A percentile compares a stretch with the other conserved stretches of the same genome.
Conservation (phyloP, 2,329 filamentous ascomycete genomes). For the Penicillium sp. region DNA sequence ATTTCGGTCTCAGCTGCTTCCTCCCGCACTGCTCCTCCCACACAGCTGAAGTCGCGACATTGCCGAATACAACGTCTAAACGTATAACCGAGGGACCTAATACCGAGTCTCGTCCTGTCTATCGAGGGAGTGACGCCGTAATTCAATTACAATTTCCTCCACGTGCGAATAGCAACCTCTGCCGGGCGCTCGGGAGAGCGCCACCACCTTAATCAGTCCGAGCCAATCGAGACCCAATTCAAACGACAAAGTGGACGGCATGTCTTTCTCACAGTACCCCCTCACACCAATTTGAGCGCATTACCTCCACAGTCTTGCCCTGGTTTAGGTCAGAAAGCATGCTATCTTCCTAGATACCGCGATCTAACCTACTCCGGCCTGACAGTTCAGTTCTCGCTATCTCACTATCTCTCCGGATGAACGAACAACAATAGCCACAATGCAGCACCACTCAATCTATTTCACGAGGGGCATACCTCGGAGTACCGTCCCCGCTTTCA, state of each 20-base stretch:
- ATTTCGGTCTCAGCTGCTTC: not conserved
- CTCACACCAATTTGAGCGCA: not conserved
- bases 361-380: not conserved
- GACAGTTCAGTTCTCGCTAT: not conserved
- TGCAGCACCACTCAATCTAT: constrained; percentile 7
- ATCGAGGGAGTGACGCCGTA: not conserved
- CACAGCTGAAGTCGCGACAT: not conserved
- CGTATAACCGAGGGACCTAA: too few species aligned
- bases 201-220: not conserved
- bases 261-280: not conserved
- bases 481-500: constrained; percentile 1
- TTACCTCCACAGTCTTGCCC: too few species aligned
- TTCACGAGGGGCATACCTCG: constrained; percentile 8
- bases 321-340: not conserved
- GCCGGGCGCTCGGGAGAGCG: not conserved
- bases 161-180: not conserved
- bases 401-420: not conserved
- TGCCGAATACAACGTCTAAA: not conserved
- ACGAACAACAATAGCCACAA: not conserved
- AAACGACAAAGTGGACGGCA: not conserved
- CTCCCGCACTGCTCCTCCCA: not conserved
- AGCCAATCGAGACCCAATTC: not conserved
- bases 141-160: not conserved
- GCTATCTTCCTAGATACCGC: not conserved
- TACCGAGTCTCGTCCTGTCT: too few species aligned